Base-by-base conservation (phyloP, 2,329 filamentous ascomycete genomes). In the Aureobasidium sp. region DNA sequence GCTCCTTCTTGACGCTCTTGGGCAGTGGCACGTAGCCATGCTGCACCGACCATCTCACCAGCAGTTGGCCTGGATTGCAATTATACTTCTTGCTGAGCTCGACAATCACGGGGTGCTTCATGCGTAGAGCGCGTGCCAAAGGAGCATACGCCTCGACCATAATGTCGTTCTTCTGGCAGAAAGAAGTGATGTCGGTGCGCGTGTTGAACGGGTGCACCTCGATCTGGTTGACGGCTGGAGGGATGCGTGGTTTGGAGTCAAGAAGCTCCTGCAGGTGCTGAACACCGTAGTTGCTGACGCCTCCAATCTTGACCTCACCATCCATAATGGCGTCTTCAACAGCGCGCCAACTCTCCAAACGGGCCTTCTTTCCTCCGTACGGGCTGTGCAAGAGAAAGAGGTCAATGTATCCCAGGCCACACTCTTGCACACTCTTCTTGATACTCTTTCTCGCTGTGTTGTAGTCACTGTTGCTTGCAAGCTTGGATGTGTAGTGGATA, bases 151-250 rank as follows among this genome's bases (percentile, higher is more conserved):
- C 90, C 74, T 94, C 85, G 1, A 94, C 80, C 0, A 86, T 75
- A 62, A 94, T 91, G 41, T 78, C 76, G 65, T 92, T 77, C 63
- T 83, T 76, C 62, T 83, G 79, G 69, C 90, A 90, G 67, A 84
- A 86, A 13, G 81, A 78, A 0, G 84, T 81, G 65, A 94, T 91
- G 41, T 81, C 79, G 0, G 78, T 79, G 58, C 87, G 83, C 1
- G 88, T 91, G 71, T 92, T 90, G 81, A 93, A 94, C 0, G 89
- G 89, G 64, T 93, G 89, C 1, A 92, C 82, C 72, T 93, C 88
- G 67, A 92, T 87, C 75, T 94, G 90, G 69, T 93, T 93, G 55
- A 93, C 83, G 1, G 85, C 83, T 0, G 90, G 89, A 10, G 77
- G 72, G 49, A 89, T 80, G 0, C 79, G 78, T 0, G 87, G 86